Evolutionary conservation across 371 early-diverging fungal species (phyloP), one percentile per base, ranked within the genome.

Genomic region (Apophysomyces variabilis): DNA sequence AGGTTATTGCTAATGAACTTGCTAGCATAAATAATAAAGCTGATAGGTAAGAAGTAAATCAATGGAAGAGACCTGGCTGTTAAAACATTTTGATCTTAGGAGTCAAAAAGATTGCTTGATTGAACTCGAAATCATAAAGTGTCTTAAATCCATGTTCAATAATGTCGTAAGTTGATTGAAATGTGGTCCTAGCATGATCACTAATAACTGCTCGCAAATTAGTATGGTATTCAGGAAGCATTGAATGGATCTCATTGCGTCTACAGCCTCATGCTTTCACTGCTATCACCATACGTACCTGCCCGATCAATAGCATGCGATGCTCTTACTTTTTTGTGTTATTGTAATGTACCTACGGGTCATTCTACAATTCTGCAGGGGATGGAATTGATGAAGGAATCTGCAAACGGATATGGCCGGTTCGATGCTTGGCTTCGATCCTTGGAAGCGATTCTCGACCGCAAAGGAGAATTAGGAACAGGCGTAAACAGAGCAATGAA

Each of bases 351-450:
- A 57, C 92, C 92, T 12, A 82, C 68, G 18, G 95, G 94, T 14
- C 93, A 93, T 58, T 78, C 81, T 1, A 71, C 89, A 57, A 92
- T 94, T 5, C 67, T 94, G 14, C 84, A 85, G 63, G 93, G 93
- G 16, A 79, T 90, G 71, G 87, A 87, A 36, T 68, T 73, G 11
- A 74, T 88, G 36, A 80, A 77, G 58, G 76, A 83, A 37, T 70
- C 75, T 36, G 75, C 78, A 68, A 77, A 71, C 26, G 85, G 81
- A 32, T 77, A 82, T 61, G 80, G 84, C 7, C 84, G 90, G 5
- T 95, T 94, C 61, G 92, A 91, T 72, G 86, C 90, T 5, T 94
- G 94, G 95, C 78, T 95, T 68, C 80, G 76, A 9, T 76, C 90
- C 9, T 71, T 93, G 5, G 87, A 89, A 63, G 73, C 77, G 11